Evolutionary conservation across 2,329 filamentous ascomycete genomes (phyloP).

Genomic region (Dothistroma septosporum): DNA sequence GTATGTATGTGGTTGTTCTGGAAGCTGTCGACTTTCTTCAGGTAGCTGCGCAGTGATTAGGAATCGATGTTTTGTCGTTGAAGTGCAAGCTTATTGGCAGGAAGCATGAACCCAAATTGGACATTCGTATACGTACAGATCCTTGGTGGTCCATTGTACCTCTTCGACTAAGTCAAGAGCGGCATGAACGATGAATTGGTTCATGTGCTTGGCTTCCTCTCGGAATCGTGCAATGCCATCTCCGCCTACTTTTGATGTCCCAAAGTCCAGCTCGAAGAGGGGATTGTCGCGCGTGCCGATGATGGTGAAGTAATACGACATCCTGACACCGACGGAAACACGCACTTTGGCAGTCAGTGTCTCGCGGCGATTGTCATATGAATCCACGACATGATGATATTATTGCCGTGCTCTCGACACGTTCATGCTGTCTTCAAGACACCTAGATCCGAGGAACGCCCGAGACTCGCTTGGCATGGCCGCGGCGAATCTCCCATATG

Average conservation of each 20-base stretch:
- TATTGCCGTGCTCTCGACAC: background rate
- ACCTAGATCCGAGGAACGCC: background rate
- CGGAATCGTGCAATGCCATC: conserved; percentile 87
- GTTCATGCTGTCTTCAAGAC: background rate
- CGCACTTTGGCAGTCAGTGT: background rate
- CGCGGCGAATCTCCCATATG: conserved; percentile 12
- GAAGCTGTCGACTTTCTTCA: conserved; percentile 95
- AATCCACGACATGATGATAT: background rate
- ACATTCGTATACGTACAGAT: conserved; percentile 58
- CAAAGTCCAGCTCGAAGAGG: conserved; percentile 94
- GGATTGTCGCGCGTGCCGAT: conserved; percentile 93
- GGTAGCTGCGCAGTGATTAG: conserved; percentile 59
- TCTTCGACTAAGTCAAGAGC: conserved; percentile 94
- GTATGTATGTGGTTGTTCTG: conserved; percentile 88
- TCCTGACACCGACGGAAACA: conserved; percentile 37
- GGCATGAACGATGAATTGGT: conserved; percentile 95
- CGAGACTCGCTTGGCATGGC: conserved; percentile 19
- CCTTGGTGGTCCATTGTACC: conserved; percentile 83
- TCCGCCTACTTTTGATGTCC: conserved; percentile 90
- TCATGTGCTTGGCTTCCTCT: conserved; percentile 85
- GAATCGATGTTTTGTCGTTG: too few relatives aligned
- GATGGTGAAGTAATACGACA: conserved; percentile 99
- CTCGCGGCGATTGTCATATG: background rate
- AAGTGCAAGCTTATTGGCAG: background rate
- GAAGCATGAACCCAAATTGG: background rate